Base-by-base conservation (phyloP, 306 rosid species). In the Arachis stenosperma region DNA sequence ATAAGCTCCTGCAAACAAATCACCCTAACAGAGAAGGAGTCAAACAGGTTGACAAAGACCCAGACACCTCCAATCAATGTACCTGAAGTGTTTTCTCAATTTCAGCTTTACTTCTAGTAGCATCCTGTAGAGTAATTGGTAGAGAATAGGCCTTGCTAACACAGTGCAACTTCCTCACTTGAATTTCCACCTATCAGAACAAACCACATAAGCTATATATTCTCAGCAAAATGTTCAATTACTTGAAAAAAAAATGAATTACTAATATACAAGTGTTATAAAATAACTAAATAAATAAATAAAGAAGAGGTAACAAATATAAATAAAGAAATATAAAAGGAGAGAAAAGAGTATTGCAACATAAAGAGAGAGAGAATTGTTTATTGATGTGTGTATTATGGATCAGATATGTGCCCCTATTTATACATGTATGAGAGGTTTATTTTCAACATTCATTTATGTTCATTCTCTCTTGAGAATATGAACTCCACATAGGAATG, bases 101-200 rank as follows among this genome's bases (percentile, higher is more conserved):
- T 40, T 92, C 98, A 43, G 67, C 54, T 5, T 92, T 97, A 61
- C 98, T 92, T 22, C 98, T 74, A 56, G 97, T 91, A 61, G 98
- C 98, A 78, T 95, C 99, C 78, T 91, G 98, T 5, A 95, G 64
- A 48, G 74, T 91, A 37, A 95, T 87, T 5, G 98, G 97, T 8
- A 91, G 80, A n/a, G 73, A 88, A 27, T 84, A 69, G 13, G 99
- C 93, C 87, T 75, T 91, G 57, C 79, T 77, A 13, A 95, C 76
- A 70, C 97, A 90, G 47, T 84, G 65, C 51, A 91, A 27, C 73
- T 91, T 95, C 72, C 82, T 92, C 61, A 90, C 97, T 81, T 90
- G 98, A 75, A 95, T 71, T 79, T 95, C 99, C 48, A 95, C 97
- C 96, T 91, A 79, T 67, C 58, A 48, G 65, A 80, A 71, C 65